These are phyloP conservation scores for Sindora glabra DNA, from an alignment of 306 rosid species.

Conservation along the genomic window DNA sequence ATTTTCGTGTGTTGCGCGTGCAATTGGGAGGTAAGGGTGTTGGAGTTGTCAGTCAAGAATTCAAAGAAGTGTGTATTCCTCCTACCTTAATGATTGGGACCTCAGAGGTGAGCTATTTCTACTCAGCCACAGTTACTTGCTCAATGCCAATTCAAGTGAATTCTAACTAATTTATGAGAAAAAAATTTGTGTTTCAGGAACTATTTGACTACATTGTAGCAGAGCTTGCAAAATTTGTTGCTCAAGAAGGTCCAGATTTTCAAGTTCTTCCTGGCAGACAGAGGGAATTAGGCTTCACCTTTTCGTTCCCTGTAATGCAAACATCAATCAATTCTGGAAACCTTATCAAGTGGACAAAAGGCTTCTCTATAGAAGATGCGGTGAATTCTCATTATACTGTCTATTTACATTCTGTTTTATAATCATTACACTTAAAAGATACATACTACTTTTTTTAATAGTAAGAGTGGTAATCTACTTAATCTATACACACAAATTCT, in stretches of 20 bases:
- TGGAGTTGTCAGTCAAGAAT: conserved; percentile 53
- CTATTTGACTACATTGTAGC: conserved; percentile 80
- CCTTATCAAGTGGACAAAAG: conserved; percentile 96
- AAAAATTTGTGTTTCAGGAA: conserved; percentile 48
- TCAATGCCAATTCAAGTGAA: not conserved
- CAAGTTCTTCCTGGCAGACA: conserved; percentile 62
- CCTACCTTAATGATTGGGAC: conserved; percentile 68
- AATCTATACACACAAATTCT: no score
- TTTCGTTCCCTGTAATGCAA: conserved; percentile 90
- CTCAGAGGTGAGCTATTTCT: conserved; percentile 54
- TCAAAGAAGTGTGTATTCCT: conserved; percentile 76
- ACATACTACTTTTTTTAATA: no score
- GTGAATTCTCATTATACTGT: conserved; percentile 38
- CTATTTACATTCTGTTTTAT: no score
- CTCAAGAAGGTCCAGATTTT: conserved; percentile 63
- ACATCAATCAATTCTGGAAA: conserved; percentile 73
- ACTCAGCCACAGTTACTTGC: not conserved
- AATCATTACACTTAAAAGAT: no score
- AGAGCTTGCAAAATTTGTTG: conserved; percentile 76
- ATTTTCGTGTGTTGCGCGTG: conserved; percentile 88
- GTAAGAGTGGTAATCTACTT: no score
- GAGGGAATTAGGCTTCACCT: conserved; percentile 97
- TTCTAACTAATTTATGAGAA: conserved; percentile 19
- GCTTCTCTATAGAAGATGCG: conserved; percentile 71
- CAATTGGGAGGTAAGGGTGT: conserved; percentile 72